phyloP scores from a whole-genome alignment of 495 filamentous ascomycete species.

The Glutinoglossum americanum region DNA sequence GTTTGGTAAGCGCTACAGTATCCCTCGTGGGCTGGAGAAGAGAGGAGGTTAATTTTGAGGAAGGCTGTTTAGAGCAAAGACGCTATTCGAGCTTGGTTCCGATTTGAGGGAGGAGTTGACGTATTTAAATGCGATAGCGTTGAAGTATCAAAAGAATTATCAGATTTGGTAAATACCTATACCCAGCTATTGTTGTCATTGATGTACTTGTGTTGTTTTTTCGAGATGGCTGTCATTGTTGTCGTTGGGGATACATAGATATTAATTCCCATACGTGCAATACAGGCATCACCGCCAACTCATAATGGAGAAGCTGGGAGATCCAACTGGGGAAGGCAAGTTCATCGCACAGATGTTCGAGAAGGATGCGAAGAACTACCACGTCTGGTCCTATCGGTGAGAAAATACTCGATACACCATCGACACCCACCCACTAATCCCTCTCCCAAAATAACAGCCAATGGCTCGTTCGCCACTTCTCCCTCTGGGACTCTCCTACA shows the following conservation, averaged over 20 bases:
- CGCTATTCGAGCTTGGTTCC: constrained; percentile 41
- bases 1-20: constrained; percentile 41
- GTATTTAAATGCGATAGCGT: constrained; percentile 67
- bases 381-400: constrained; percentile 73
- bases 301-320: constrained; percentile 35
- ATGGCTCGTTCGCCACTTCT: constrained; percentile 71
- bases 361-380: constrained; percentile 87
- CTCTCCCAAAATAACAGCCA: constrained; percentile 28
- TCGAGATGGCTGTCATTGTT: no score
- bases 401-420: not conserved
- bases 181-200: not conserved
- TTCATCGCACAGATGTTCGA: constrained; percentile 70
- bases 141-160: constrained; percentile 85
- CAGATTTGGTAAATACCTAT: constrained; percentile 54
- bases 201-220: no score
- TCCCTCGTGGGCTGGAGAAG: not conserved
- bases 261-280: not conserved
- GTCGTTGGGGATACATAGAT: not conserved
- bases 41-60: constrained; percentile 14
- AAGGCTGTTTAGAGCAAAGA: constrained; percentile 59
- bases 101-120: constrained; percentile 50
- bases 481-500: constrained; percentile 37
- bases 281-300: constrained; percentile 70
- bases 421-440: not conserved
- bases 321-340: constrained; percentile 32